Base-by-base conservation (phyloP, 257 asterid genomes). In the Catharanthus roseus region DNA sequence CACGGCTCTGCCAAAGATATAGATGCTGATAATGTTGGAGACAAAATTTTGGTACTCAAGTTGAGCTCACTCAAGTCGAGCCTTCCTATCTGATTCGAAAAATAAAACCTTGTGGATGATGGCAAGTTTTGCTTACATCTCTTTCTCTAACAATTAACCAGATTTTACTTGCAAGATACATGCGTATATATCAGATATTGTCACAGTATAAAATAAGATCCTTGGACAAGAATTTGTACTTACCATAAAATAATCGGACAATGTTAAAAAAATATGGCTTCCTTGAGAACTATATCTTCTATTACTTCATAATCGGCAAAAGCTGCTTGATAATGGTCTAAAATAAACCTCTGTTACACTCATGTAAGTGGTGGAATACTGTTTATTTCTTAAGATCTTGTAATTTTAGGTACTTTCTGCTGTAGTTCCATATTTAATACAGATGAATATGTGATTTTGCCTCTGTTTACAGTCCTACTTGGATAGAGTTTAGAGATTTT, bases 1-100 rank as follows among this genome's bases (percentile, higher is more conserved):
- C 83, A 87, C 95, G 23, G 38, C 81, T 80, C 82, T 89, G 36
- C 97, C 96, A 56, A 89, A 87, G 84, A 75, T 79, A 54, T 91
- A 67, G 72, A 15, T 44, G 61, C 60, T n/a, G 24, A 49, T 62
- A 39, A 38, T n/a, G 34, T 41, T n/a, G 69, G 36, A 39, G 51
- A 2, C 26, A 36, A 65, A 49, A 5, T 67, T 67, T 67, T 49
- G 21, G 26, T 67, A 31, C 72, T 29, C 16, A 47, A 19, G 39
- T 66, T 44, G 23, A 21, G 28, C 38, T 4, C 24, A 11, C 33
- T 44, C 15, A 23, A 28, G 21, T 24, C 1, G n/a, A 34, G 10
- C 39, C 13, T 8, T 26, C 26, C 12, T 0, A 18, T 16, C 58
- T 29, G 26, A 41, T 29, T 28, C 28, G 58, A 15, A 44, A 44